These are phyloP conservation scores for Colletotrichum neosansevieriae DNA, from an alignment of 2,329 filamentous ascomycete genomes.

Conservation along the genomic window DNA sequence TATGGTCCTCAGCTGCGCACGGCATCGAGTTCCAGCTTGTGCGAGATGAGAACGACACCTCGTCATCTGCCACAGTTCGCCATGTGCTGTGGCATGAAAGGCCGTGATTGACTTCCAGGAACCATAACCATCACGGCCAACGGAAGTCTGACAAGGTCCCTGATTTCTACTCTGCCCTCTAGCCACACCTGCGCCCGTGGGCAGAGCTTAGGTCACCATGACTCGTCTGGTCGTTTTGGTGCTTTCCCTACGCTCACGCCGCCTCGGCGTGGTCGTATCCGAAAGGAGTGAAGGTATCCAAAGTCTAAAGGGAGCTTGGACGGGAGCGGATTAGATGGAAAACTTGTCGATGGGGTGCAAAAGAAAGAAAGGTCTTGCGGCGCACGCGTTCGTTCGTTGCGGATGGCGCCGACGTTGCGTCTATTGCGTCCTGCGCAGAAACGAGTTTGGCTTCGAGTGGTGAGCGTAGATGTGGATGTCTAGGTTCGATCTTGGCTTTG, in stretches of 20 bases:
- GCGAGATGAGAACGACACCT: conserved; percentile 28
- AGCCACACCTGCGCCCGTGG: background rate
- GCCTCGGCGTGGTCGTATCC: conserved; percentile 38
- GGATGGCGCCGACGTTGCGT: conserved; percentile 33
- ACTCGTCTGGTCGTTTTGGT: conserved; percentile 28
- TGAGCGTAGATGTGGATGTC: background rate
- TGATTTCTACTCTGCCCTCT: background rate
- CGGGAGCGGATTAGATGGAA: conserved; percentile 15
- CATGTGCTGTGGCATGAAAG: conserved; percentile 2
- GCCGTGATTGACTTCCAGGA: conserved; percentile 30
- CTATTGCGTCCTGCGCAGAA: background rate
- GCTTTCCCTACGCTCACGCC: conserved; percentile 35
- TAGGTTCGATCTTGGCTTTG: background rate
- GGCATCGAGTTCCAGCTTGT: conserved; percentile 16
- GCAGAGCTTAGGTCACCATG: conserved; percentile 31
- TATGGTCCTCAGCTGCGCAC: conserved; percentile 3
- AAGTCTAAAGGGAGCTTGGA: conserved; percentile 14
- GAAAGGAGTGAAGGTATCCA: conserved; percentile 33
- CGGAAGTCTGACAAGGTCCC: conserved; percentile 20
- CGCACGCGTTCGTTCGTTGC: conserved; percentile 39
- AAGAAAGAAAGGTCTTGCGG: background rate
- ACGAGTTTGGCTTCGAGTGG: background rate
- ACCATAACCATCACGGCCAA: conserved; percentile 30
- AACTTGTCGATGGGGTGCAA: conserved; percentile 16
- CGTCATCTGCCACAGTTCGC: conserved; percentile 30